Evolutionary conservation across 306 rosid species (phyloP).

Genomic region (Vigna trinervia): DNA sequence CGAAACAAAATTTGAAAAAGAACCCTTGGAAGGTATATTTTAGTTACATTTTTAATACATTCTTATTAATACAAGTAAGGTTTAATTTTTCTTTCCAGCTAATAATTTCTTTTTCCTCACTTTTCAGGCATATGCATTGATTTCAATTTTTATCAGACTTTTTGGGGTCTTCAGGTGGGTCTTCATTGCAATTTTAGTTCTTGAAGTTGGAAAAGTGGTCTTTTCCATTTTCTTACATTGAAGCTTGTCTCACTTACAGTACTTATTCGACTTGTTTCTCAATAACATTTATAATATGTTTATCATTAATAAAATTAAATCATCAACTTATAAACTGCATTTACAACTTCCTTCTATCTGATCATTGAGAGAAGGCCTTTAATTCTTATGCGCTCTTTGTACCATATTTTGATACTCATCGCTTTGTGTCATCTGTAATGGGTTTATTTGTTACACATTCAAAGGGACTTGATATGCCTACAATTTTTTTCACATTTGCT

Average conservation of each 20-base stretch:
- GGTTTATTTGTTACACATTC: constrained; percentile 12
- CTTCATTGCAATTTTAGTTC: constrained; percentile 36
- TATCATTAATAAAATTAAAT: constrained; percentile 4
- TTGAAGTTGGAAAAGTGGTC: constrained; percentile 12
- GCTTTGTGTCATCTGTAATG: background rate
- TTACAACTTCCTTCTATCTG: constrained; percentile 8
- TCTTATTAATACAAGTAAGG: constrained; percentile 18
- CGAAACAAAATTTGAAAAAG: constrained; percentile 95
- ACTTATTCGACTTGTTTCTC: constrained; percentile 8
- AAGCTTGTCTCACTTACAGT: constrained; percentile 17
- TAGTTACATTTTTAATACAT: constrained; percentile 26
- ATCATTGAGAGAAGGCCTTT: background rate
- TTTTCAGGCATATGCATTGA: constrained; percentile 92
- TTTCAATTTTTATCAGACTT: constrained; percentile 96
- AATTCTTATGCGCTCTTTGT: background rate
- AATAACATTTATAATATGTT: constrained; percentile 3
- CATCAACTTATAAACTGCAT: background rate
- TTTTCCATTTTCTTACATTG: constrained; percentile 14
- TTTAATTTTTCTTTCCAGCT: constrained; percentile 15
- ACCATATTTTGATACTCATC: constrained; percentile 23
- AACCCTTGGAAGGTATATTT: constrained; percentile 75
- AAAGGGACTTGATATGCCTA: background rate
- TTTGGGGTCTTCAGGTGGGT: constrained; percentile 96
- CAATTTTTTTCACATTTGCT: background rate
- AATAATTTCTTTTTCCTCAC: constrained; percentile 28